Evolutionary conservation across 306 rosid genomes (phyloP).

Genomic region (Cucumis sativus): Cucumber_9930_V3 NC_026655.2:21092001-21092500

Average conservation of each 20-base stretch:
- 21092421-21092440: no score
- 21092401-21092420: no score
- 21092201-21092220: background rate
- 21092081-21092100: background rate
- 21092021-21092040: background rate
- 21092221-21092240: background rate
- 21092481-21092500: no score
- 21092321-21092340: background rate
- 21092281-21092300: background rate
- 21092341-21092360: no score
- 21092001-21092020: background rate
- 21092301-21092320: background rate
- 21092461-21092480: no score
- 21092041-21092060: background rate
- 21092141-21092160: background rate
- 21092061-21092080: background rate
- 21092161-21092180: slow-evolving; percentile 2
- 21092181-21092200: background rate
- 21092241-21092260: background rate
- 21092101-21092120: background rate
- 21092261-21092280: background rate
- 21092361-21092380: no score
- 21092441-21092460: no score
- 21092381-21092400: no score
- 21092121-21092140: background rate